These are phyloP conservation scores for Exophiala oligosperma DNA, from an alignment of 2,329 filamentous ascomycete genomes.

Conservation along the genomic window DNA sequence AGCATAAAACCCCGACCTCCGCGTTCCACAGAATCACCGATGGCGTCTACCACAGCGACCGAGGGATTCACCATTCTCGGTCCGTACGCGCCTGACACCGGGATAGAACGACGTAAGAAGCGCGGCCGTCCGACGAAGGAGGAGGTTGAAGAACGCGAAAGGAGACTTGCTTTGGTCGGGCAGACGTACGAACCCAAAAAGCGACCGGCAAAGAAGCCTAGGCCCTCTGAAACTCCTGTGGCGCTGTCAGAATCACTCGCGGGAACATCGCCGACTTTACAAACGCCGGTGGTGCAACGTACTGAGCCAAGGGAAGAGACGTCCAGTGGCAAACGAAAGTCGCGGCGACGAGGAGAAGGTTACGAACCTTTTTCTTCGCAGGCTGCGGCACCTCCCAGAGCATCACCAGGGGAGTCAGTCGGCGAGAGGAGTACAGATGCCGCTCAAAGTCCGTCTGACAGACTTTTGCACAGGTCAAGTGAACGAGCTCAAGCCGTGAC, in stretches of 20 bases:
- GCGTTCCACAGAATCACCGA: slow-evolving; percentile 26
- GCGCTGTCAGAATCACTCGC: slow-evolving; percentile 15
- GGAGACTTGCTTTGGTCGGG: slow-evolving; percentile 24
- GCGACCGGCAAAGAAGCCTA: slow-evolving; percentile 25
- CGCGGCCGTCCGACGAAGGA: slow-evolving; percentile 30
- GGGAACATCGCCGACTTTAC: slow-evolving; percentile 16
- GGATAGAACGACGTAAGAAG: slow-evolving; percentile 22
- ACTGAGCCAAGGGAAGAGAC: slow-evolving; percentile 15
- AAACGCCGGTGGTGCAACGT: slow-evolving; percentile 16
- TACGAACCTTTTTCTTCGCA: slow-evolving; percentile 7
- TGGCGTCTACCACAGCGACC: slow-evolving; percentile 25
- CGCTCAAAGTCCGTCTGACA: slow-evolving; percentile 22
- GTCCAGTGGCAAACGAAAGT: slow-evolving; percentile 23
- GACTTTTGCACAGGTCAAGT: slow-evolving; percentile 17
- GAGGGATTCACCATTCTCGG: slow-evolving; percentile 24
- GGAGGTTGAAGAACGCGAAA: slow-evolving; percentile 29
- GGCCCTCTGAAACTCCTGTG: slow-evolving; percentile 25
- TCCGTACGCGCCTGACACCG: slow-evolving; percentile 17
- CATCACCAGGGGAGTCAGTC: slow-evolving; percentile 21
- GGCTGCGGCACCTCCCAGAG: slow-evolving; percentile 1
- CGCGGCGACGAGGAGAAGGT: slow-evolving; percentile 10
- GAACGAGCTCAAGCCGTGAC: slow-evolving; percentile 19
- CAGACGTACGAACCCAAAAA: slow-evolving; percentile 30
- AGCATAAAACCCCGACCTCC: slow-evolving; percentile 27
- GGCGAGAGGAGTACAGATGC: slow-evolving; percentile 20